Evolutionary conservation across 441 rosid genomes (phyloP).

Genomic region (Erodium texanum): DNA sequence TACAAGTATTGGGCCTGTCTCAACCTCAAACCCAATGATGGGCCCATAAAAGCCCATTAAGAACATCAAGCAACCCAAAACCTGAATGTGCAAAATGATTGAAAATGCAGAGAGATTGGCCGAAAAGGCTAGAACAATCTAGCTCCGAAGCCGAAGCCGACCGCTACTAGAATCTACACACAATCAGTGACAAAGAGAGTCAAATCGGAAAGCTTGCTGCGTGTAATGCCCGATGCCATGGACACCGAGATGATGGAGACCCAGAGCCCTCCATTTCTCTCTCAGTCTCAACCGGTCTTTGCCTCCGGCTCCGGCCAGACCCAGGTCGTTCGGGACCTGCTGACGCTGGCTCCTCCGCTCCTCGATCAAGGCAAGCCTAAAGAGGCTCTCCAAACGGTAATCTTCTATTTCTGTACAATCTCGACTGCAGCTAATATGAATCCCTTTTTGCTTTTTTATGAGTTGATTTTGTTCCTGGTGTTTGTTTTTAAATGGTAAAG

Average conservation of each 20-base stretch:
- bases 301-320: slow-evolving; percentile 14
- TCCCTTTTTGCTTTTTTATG: not conserved
- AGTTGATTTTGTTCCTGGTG: not conserved
- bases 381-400: slow-evolving; percentile 89
- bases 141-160: too few species aligned
- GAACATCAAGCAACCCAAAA: too few species aligned
- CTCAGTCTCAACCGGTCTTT: not conserved
- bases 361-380: slow-evolving; percentile 70
- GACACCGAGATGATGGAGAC: slow-evolving; percentile 50
- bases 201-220: too few species aligned
- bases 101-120: too few species aligned
- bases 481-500: too few species aligned
- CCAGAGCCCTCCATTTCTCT: slow-evolving; percentile 12
- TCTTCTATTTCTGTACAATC: not conserved
- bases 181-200: too few species aligned
- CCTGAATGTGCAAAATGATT: too few species aligned
- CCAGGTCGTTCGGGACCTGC: slow-evolving; percentile 33
- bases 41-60: too few species aligned
- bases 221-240: slow-evolving; percentile 30
- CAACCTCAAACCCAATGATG: too few species aligned
- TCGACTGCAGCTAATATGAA: not conserved
- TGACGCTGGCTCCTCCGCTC: slow-evolving; percentile 62
- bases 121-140: too few species aligned
- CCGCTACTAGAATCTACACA: too few species aligned
- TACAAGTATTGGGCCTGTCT: too few species aligned